phyloP scores from a whole-genome alignment of 1,284 basidiomycete genomes.

The Marasmius tenuissimus region DNA sequence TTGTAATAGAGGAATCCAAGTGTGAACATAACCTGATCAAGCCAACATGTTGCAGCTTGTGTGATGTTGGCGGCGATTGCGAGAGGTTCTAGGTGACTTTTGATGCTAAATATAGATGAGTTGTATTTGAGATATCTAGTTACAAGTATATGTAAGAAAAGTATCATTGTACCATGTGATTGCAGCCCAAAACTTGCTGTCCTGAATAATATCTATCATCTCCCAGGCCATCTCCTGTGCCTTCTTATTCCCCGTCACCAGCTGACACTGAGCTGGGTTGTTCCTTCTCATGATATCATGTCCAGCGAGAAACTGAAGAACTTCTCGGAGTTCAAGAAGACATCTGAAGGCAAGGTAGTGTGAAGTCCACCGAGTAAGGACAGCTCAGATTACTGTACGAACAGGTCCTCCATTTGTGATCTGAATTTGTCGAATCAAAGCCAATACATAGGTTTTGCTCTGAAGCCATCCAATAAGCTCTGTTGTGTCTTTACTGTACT shows the following conservation, averaged over 20 bases:
- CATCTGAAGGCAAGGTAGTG: conserved; percentile 28
- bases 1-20: background rate
- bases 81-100: background rate
- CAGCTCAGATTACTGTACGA: conserved; percentile 19
- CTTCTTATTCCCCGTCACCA: conserved; percentile 17
- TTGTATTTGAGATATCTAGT: no score
- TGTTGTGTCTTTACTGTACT: conserved; percentile 17
- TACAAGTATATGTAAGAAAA: no score
- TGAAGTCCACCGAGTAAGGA: conserved; percentile 32
- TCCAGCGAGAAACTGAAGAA: no score
- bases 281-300: no score
- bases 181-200: no score
- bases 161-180: no score
- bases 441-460: conserved; percentile 25
- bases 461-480: conserved; percentile 28
- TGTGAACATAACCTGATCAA: conserved; percentile 5
- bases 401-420: no score
- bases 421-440: no score
- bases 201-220: no score
- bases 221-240: conserved; percentile 27
- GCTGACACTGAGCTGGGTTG: no score
- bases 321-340: conserved; percentile 27
- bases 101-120: no score
- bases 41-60: conserved; percentile 1
- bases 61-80: conserved; percentile 3